These are phyloP conservation scores for Berkeleyomyces rouxiae DNA, from an alignment of 2,329 filamentous ascomycete genomes.

Conservation along the genomic window DNA sequence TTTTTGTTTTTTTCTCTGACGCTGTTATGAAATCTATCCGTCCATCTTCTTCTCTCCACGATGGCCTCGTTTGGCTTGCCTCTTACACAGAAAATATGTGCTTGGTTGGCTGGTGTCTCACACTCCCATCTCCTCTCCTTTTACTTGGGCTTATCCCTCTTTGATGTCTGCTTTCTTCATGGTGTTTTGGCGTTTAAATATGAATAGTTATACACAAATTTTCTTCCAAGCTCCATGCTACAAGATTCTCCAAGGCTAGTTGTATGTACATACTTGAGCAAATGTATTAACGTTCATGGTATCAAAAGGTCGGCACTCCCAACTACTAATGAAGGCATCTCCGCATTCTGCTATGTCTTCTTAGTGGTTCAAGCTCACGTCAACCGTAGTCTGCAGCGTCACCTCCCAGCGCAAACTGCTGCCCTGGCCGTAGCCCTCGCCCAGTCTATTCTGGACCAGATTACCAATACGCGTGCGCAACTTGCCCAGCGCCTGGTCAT, in stretches of 20 bases:
- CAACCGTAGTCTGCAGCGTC: conserved; percentile 55
- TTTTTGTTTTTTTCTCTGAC: background rate
- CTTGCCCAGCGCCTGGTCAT: conserved; percentile 54
- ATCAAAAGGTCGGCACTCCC: background rate
- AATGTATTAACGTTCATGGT: background rate
- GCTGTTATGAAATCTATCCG: conserved; percentile 2
- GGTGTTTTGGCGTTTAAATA: background rate
- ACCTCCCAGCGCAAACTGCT: conserved; percentile 82
- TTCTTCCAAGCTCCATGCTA: background rate
- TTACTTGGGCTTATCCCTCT: background rate
- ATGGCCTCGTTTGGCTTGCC: background rate
- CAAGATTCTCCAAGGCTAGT: background rate
- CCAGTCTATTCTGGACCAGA: conserved; percentile 69
- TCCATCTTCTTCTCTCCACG: background rate
- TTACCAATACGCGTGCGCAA: conserved; percentile 61
- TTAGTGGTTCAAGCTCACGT: conserved; percentile 14
- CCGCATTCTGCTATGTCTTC: background rate
- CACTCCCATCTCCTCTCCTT: background rate
- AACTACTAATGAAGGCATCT: background rate
- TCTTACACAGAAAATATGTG: background rate
- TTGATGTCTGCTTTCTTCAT: background rate
- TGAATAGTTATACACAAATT: conserved; percentile 2
- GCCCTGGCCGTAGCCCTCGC: conserved; percentile 71
- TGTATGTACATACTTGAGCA: background rate
- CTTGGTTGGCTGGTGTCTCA: background rate